phyloP scores from a whole-genome alignment of 2,329 filamentous ascomycete species.

The Pseudodiploospora longispora region DNA sequence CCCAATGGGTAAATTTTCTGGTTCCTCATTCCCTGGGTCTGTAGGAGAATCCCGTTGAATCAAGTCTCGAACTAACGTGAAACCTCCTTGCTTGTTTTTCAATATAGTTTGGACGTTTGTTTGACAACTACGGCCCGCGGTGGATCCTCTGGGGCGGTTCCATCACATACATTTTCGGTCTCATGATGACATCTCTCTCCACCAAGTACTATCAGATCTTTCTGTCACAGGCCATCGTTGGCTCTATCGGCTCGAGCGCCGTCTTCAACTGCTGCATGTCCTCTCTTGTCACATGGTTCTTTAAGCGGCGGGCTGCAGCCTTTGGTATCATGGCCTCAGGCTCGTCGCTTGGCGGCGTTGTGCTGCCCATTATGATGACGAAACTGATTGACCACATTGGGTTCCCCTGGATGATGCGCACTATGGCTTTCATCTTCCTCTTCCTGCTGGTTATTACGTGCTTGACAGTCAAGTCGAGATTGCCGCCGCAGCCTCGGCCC shows the following conservation, averaged over 20 bases:
- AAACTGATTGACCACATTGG: slow-evolving; percentile 41
- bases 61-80: too few species aligned
- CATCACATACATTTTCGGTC: slow-evolving; percentile 50
- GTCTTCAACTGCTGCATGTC: slow-evolving; percentile 36
- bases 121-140: slow-evolving; percentile 56
- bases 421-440: slow-evolving; percentile 38
- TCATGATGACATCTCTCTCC: slow-evolving; percentile 56
- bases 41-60: too few species aligned
- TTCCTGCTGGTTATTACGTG: slow-evolving; percentile 26
- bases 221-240: slow-evolving; percentile 33
- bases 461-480: slow-evolving; percentile 29
- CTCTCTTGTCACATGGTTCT: slow-evolving; percentile 43
- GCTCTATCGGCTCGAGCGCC: slow-evolving; percentile 33
- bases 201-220: slow-evolving; percentile 37
- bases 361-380: slow-evolving; percentile 54
- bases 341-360: slow-evolving; percentile 45
- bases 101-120: slow-evolving; percentile 46
- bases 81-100: slow-evolving; percentile 16
- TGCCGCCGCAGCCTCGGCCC: slow-evolving; percentile 37
- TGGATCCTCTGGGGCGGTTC: slow-evolving; percentile 46
- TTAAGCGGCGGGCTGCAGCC: slow-evolving; percentile 40
- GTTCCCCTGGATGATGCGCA: slow-evolving; percentile 41
- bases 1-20: too few species aligned
- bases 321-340: slow-evolving; percentile 47
- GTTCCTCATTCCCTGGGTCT: too few species aligned